Percentiles rank a stretch among this genome's conserved stretches.
phyloP scores from a whole-genome alignment of 1,284 basidiomycete genomes.

The Hortiboletus rubellus region DNA sequence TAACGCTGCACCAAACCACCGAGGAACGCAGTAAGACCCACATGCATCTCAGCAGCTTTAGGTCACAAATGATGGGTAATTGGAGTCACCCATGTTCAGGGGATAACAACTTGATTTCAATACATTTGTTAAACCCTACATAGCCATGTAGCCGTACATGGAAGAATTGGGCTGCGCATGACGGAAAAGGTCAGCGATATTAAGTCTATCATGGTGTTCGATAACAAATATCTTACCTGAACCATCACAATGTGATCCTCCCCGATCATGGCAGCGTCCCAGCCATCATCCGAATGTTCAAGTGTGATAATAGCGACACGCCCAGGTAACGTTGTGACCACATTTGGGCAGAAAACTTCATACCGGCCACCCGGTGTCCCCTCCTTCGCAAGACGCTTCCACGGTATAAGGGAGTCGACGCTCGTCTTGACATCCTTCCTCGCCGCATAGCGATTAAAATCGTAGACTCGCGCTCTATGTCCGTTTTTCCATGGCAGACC shows the following conservation, averaged over 20 bases:
- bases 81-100: constrained; percentile 24
- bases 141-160: constrained; percentile 31
- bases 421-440: constrained; percentile 15
- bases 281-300: constrained; percentile 15
- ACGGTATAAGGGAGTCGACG: constrained; percentile 8
- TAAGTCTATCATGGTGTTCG: background rate
- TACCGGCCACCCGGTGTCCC: constrained; percentile 8
- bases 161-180: constrained; percentile 9
- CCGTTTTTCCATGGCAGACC: constrained; percentile 23
- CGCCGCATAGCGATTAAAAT: constrained; percentile 31
- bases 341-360: constrained; percentile 14
- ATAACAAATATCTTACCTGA: constrained; percentile 17
- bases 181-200: constrained; percentile 5
- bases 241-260: constrained; percentile 35
- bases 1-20: background rate
- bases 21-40: background rate
- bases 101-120: constrained; percentile 18
- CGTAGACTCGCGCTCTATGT: constrained; percentile 25
- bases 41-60: background rate
- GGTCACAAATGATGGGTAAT: constrained; percentile 21
- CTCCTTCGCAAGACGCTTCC: constrained; percentile 20
- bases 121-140: constrained; percentile 18
- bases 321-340: constrained; percentile 29
- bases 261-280: constrained; percentile 35
- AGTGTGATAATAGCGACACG: constrained; percentile 25